Evolutionary conservation across 768 basidiomycete genomes (phyloP), one percentile per base, ranked within the genome.

Genomic region (Termitomyces sp.): DNA sequence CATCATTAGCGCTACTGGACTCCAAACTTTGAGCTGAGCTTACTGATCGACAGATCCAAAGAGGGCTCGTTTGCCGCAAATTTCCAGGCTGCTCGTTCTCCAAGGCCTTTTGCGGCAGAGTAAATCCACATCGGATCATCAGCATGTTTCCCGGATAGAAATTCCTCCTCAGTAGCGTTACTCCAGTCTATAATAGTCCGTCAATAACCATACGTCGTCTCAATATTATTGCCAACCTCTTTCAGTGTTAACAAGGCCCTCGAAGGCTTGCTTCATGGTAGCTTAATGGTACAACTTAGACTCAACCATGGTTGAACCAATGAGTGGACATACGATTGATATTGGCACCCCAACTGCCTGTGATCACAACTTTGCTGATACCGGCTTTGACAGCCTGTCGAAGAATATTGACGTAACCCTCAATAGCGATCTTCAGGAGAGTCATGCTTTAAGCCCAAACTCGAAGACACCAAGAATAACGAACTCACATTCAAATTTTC

Each of bases 71-170:
- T 55, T 22, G 72, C 73, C 2, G 73, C 78, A 61, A 72, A 78
- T n/a, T 73, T 68, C 78, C 78, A 79, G 1, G 74, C 71, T 1
- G 73, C 75, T 18, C 67, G 66, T 65, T 81, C 79, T 0, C 76
- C 74, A 4, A 75, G 62, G 1, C 66, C 72, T 64, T 81, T 81
- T n/a, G 76, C 67, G 6, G 70, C 73, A 7, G 60, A 50, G 62
- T 81, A 81, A 16, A 68, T 68, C 36, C 62, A 54, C 44, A 72
- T 53, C 4, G 66, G 66, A 16, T 66, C 54, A 22, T 48, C 12
- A 20, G 35, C 60, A 18, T 63, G 28, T 28, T 56, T 56, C 44
- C 62, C 62, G 6, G 44, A 55, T 6, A 78, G 55, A 13, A 73
- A 72, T 24, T 73, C 67, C 50, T 76, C 73, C 33, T 62, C 63